These are phyloP conservation scores for Sclerotinia minor DNA, from an alignment of 2,329 filamentous ascomycete genomes.

Conservation along the genomic window DNA sequence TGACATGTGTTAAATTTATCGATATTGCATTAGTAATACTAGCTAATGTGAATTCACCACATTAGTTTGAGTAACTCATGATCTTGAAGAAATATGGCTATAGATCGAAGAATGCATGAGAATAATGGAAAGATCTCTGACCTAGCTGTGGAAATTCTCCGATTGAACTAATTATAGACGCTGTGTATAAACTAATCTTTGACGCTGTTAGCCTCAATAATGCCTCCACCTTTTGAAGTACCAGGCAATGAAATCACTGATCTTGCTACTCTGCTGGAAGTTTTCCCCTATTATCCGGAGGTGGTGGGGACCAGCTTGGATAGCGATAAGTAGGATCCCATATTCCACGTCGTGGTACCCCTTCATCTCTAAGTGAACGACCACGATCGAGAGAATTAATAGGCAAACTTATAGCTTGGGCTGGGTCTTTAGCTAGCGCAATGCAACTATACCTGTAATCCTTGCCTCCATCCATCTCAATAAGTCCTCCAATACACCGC, in stretches of 20 bases:
- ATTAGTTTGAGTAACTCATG: background rate
- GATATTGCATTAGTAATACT: background rate
- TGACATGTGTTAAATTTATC: background rate
- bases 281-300: background rate
- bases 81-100: background rate
- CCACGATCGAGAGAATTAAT: background rate
- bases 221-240: background rate
- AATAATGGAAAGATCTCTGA: background rate
- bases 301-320: background rate
- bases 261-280: background rate
- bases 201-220: background rate
- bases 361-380: background rate
- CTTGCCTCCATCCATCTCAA: constrained; percentile 33
- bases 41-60: no score
- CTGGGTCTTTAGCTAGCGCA: constrained; percentile 29
- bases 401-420: constrained; percentile 1
- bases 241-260: background rate
- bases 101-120: background rate
- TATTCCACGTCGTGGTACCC: background rate
- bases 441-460: constrained; percentile 41
- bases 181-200: background rate
- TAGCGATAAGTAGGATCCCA: background rate
- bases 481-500: constrained; percentile 54
- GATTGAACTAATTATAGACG: background rate
- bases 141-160: background rate